Evolutionary conservation across 495 filamentous ascomycete species (phyloP), one percentile per base, ranked within the genome.

Genomic region (Talaromyces liani): DNA sequence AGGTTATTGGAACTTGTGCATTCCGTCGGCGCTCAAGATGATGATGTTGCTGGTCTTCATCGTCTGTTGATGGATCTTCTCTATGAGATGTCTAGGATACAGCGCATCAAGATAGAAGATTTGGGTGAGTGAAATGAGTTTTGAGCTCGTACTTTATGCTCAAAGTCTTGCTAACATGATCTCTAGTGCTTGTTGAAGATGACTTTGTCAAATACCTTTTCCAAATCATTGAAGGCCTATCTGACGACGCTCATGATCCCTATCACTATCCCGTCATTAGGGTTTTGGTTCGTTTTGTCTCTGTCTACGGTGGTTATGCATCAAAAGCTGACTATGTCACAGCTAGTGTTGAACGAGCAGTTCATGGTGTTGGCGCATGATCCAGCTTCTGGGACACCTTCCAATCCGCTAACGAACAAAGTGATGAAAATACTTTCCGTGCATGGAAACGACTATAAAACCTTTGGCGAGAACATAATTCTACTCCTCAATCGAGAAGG

Each of bases 401-500:
- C 75, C 4, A 75, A 75, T 36, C 80, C 79, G n/a, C 75, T 92
- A 64, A 97, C 94, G 12, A 98, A 98, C 73, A 88, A 91, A 68
- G 89, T 98, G 31, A 90, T 98, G 72, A 98, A 98, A 69, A 75
- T 90, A 16, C 82, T 98, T 39, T 91, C 91, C 18, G 73, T 90
- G 33, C 81, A 91, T 69, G 94, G 94, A 4, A 83, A 85, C 47
- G 75, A 79, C 14, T 98, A 91, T 75, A 93, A 92, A 70, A 97
- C 93, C 2, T 98, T 98, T 75, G 94, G 94, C 60, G 93, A 97
- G 76, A 98, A 98, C 72, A 90, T 98, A 68, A 98, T 98, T 67
- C 83, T 98, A 12, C 84, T 98, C 8, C 85, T 98, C 41, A 98
- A 98, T 72, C 89, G 94, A 66, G 94, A 98, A 80, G 92, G 90